Base-by-base conservation (phyloP, 495 filamentous ascomycete species). In the Aspergillus bertholletiae region DNA sequence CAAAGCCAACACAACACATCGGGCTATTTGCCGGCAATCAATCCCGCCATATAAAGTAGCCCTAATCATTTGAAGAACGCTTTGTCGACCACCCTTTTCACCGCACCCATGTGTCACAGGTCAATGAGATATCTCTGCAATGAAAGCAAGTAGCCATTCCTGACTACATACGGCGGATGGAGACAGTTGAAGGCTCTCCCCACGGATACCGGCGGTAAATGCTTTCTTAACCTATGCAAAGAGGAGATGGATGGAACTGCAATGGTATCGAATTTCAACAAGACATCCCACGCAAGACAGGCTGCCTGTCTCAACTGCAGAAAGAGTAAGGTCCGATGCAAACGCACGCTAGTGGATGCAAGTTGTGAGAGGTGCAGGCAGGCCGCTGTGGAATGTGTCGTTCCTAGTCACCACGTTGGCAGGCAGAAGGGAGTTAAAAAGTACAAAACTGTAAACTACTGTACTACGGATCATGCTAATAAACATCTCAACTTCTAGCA, bases 401-500 rank as follows among this genome's bases (percentile, higher is more conserved):
- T 87, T 9, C 86, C 86, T 3, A 81, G 79, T 35, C 86, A 88
- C 66, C 85, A 86, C 46, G 76, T 88, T 9, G 87, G 87, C 8
- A 74, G 87, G 52, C 84, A 87, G 54, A 88, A 88, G 64, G 87
- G 87, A 3, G 84, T 88, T 40, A 88, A 88, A 63, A 89, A 89
- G 86, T 84, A 65, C 73, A 80, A 66, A 26, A 28, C 6, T 7
- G 15, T 26, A 21, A 49, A 18, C 28, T 7, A 13, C 5, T 49
- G 27, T 49, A 30, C 24, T n/a, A 3, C 44, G 5, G 7, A 28
- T 32, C 37, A 17, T 35, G 11, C 46, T 22, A 43, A 39, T 62
- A 50, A 60, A 51, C n/a, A 11, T n/a, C 21, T 20, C 20, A 55
- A 58, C 7, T 20, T 49, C 9, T 56, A 89, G 86, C 64, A 89